Evolutionary conservation across 2,329 filamentous ascomycete genomes (phyloP).

Genomic region (Cercospora sp.): DNA sequence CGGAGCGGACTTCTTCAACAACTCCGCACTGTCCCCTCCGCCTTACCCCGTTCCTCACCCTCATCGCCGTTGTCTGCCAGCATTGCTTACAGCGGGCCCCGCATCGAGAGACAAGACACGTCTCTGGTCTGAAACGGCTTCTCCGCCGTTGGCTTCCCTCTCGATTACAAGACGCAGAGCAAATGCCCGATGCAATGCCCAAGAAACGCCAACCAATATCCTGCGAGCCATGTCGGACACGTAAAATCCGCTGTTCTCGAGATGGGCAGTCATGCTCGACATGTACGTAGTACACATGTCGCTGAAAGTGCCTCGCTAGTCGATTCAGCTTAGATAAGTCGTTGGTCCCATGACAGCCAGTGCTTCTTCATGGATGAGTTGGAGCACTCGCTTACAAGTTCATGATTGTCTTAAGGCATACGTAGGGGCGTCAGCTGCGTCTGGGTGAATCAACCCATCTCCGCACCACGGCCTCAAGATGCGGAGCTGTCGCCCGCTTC

Average conservation of each 20-base stretch:
- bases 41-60: no score
- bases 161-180: not conserved
- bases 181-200: not conserved
- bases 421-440: not conserved
- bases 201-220: conserved; percentile 2
- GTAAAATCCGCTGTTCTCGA: conserved; percentile 10
- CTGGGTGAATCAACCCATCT: not conserved
- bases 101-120: not conserved
- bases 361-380: not conserved
- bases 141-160: not conserved
- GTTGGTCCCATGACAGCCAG: not conserved
- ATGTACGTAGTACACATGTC: not conserved
- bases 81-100: not conserved
- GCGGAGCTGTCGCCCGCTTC: not conserved
- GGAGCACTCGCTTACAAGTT: not conserved
- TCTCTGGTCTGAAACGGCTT: not conserved
- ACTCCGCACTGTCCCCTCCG: not conserved
- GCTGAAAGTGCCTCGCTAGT: not conserved
- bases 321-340: not conserved
- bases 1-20: not conserved
- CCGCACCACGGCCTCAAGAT: not conserved
- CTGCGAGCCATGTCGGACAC: conserved; percentile 8
- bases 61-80: not conserved
- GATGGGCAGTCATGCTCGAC: conserved; percentile 7
- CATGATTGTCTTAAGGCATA: not conserved